Evolutionary conservation across 306 rosid species (phyloP), one percentile per base, ranked within the genome.

Genomic region (Trifolium pratense): DNA sequence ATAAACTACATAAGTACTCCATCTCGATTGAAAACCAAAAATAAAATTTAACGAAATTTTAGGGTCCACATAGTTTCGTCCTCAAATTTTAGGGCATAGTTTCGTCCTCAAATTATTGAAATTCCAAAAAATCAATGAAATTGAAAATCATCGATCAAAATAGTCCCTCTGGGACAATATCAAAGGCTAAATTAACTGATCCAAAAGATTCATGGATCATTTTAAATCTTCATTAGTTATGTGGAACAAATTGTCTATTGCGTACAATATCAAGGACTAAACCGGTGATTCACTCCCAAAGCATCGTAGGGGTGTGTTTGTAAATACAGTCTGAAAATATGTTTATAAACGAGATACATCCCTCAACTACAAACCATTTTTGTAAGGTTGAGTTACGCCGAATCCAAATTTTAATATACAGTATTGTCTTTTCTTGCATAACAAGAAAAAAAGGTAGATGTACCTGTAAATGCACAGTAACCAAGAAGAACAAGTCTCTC

Each of bases 401-500:
- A 49, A 49, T 5, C 15, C n/a, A 43, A 43, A 9, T 39, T 9
- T 7, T 39, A 39, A 39, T 12, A 39, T 39, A 39, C 15, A 14
- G 18, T 46, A 62, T 61, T 51, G 62, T 53, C 37, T 57, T 57
- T 31, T 20, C 42, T 43, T 53, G 51, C 15, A 26, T 10, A 17
- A 65, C 21, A 0, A 9, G 39, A 34, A 5, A 9, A 62, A 65
- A 62, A 25, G 21, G 62, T 2, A 23, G 18, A 10, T 61, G 8
- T 83, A 91, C 97, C 90, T 77, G 99, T 37, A 79, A 87, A 89
- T 70, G 70, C 67, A 82, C 88, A 87, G 80, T 82, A 94, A 71
- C 92, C 95, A 46, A 91, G 74, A 79, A 94, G 93, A 86, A 94
- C 96, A 52, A 90, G 80, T 60, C 96, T 77, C 79, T 94, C 99